Conservation (phyloP, 1,284 basidiomycete genomes). For the Trametes pubescens region DNA sequence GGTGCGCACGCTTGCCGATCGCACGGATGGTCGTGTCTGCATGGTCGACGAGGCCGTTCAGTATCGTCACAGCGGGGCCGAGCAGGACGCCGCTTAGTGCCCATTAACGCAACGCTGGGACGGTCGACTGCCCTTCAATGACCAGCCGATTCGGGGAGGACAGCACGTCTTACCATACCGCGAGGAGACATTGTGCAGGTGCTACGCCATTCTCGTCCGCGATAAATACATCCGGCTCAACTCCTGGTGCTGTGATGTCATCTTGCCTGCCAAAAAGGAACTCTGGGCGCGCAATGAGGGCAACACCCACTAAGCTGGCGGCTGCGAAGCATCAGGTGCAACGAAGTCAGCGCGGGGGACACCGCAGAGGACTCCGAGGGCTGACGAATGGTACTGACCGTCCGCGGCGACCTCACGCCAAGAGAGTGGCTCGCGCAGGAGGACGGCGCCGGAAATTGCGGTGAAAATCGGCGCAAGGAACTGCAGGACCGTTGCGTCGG, state of each 20-base stretch:
- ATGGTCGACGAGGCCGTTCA: not conserved
- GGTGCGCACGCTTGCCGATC: slow-evolving; percentile 77
- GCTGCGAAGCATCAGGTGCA: slow-evolving; percentile 31
- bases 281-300: slow-evolving; percentile 56
- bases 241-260: not conserved
- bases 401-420: slow-evolving; percentile 69
- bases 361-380: slow-evolving; percentile 24
- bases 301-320: slow-evolving; percentile 57
- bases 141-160: no score
- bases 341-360: no score
- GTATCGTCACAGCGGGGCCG: not conserved
- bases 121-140: not conserved
- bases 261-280: slow-evolving; percentile 42
- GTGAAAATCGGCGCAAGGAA: slow-evolving; percentile 80
- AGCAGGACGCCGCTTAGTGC: slow-evolving; percentile 54
- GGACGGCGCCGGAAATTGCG: slow-evolving; percentile 70
- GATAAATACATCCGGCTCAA: not conserved
- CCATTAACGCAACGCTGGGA: slow-evolving; percentile 59
- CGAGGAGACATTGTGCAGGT: slow-evolving; percentile 46
- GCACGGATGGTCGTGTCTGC: slow-evolving; percentile 72
- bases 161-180: slow-evolving; percentile 44
- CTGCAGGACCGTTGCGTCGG: slow-evolving; percentile 79
- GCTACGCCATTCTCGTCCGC: slow-evolving; percentile 29
- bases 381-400: slow-evolving; percentile 50
- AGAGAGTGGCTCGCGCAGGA: slow-evolving; percentile 74